A percentile compares a stretch with the other conserved stretches of the same genome.
These are phyloP conservation scores for Ceratopteris richardii DNA, from an alignment of 75 land plant genomes.

Conservation along the genomic window DNA sequence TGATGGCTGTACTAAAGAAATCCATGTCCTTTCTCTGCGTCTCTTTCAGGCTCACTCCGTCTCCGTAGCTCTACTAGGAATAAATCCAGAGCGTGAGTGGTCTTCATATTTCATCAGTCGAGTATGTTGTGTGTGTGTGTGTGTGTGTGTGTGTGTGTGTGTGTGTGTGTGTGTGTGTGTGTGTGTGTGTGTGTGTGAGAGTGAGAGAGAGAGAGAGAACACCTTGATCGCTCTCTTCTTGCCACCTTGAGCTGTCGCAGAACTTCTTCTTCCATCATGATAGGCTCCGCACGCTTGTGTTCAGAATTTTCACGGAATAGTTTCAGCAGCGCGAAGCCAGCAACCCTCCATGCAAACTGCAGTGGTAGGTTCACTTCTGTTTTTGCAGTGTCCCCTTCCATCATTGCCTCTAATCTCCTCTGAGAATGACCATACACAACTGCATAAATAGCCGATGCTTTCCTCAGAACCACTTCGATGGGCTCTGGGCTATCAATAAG, in stretches of 20 bases:
- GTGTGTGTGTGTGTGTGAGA: too few species aligned
- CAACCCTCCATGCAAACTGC: slow-evolving; percentile 62
- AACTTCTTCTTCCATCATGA: slow-evolving; percentile 16
- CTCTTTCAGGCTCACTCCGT: too few species aligned
- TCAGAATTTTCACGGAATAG: slow-evolving; percentile 7
- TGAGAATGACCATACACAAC: slow-evolving; percentile 29
- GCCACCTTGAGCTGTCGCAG: slow-evolving; percentile 6
- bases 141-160: too few species aligned
- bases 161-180: too few species aligned
- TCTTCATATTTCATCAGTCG: too few species aligned
- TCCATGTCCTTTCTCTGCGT: too few species aligned
- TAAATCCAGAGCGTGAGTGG: too few species aligned
- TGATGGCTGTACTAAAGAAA: too few species aligned
- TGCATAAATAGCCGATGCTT: slow-evolving; percentile 47
- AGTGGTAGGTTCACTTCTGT: not conserved
- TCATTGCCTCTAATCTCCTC: not conserved
- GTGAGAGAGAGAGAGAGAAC: too few species aligned
- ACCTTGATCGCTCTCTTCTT: not conserved
- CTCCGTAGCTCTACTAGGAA: too few species aligned
- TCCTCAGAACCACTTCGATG: slow-evolving; percentile 21
- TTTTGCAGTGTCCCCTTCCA: slow-evolving; percentile 2
- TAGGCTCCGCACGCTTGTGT: not conserved
- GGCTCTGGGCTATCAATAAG: slow-evolving; percentile 24
- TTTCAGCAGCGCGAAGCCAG: slow-evolving; percentile 41
- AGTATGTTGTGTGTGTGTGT: too few species aligned